Percentiles rank a stretch among this genome's conserved stretches.
phyloP scores from a whole-genome alignment of 768 basidiomycete species.

The Pleurotus tuber-regium region DNA sequence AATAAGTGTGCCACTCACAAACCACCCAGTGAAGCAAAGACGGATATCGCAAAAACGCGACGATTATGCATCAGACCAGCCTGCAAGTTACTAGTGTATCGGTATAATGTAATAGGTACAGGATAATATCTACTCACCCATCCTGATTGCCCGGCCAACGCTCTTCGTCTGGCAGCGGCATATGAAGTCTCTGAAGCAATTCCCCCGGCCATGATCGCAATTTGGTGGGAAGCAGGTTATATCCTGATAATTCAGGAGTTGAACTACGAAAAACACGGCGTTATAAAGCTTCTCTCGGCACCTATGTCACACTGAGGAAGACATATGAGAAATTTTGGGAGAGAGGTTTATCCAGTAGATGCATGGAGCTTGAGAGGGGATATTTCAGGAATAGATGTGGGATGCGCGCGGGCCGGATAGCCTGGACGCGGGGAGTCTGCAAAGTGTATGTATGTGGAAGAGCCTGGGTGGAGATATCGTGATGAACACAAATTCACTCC shows the following conservation, averaged over 20 bases:
- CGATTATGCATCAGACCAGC: constrained; percentile 66
- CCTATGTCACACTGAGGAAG: not conserved
- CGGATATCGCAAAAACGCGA: constrained; percentile 61
- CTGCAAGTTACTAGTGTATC: constrained; percentile 26
- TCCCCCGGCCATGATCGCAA: not conserved
- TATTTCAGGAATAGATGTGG: not conserved
- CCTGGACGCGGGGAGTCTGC: too few species aligned
- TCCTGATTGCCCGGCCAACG: constrained; percentile 63
- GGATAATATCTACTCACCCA: constrained; percentile 44
- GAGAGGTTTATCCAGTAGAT: not conserved
- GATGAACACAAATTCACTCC: too few species aligned
- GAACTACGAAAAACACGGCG: not conserved
- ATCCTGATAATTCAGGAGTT: not conserved
- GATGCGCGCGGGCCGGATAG: not conserved
- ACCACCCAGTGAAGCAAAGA: constrained; percentile 80
- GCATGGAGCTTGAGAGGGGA: constrained; percentile 3
- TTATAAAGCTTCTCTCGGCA: constrained; percentile 2
- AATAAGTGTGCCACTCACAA: constrained; percentile 42
- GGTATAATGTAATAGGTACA: not conserved
- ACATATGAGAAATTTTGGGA: not conserved
- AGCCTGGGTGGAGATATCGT: too few species aligned
- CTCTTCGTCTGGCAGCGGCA: constrained; percentile 45
- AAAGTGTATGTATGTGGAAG: too few species aligned
- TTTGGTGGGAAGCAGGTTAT: not conserved
- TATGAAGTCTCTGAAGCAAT: constrained; percentile 17